Conservation (phyloP, 208 protist species). For the Wallacemonas sp. region DNA sequence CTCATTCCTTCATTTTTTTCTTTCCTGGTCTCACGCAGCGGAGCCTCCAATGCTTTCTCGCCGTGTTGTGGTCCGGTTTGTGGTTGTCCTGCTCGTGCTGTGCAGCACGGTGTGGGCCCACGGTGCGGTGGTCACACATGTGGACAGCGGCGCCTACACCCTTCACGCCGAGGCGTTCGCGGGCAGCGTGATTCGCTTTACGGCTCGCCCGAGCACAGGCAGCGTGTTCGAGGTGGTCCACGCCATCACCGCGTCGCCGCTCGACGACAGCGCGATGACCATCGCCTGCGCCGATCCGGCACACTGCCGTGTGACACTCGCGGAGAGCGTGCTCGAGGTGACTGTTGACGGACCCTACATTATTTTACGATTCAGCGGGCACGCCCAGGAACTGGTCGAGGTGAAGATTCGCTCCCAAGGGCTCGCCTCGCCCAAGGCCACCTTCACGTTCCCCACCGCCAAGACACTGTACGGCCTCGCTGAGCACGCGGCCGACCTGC, state of each 20-base stretch:
- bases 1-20: no score
- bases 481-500: constrained; percentile 93
- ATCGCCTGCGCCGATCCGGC: constrained; percentile 14
- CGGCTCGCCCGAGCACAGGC: constrained; percentile 19
- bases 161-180: constrained; percentile 37
- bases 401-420: constrained; percentile 5
- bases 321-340: constrained; percentile 29
- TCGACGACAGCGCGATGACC: not conserved
- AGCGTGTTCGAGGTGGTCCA: constrained; percentile 41
- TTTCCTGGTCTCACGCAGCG: no score
- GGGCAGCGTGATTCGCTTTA: constrained; percentile 37
- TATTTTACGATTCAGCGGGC: constrained; percentile 23
- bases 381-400: constrained; percentile 18
- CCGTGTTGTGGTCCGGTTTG: not conserved
- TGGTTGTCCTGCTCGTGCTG: not conserved
- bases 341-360: not conserved
- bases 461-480: constrained; percentile 95
- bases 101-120: not conserved
- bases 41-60: no score
- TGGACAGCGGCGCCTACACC: constrained; percentile 18
- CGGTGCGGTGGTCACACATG: not conserved
- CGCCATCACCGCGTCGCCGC: constrained; percentile 21
- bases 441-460: constrained; percentile 56
- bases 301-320: constrained; percentile 30
- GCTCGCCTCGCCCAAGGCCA: constrained; percentile 19